These are phyloP conservation scores for Lactarius psammicola DNA, from an alignment of 768 basidiomycete genomes.

Conservation along the genomic window DNA sequence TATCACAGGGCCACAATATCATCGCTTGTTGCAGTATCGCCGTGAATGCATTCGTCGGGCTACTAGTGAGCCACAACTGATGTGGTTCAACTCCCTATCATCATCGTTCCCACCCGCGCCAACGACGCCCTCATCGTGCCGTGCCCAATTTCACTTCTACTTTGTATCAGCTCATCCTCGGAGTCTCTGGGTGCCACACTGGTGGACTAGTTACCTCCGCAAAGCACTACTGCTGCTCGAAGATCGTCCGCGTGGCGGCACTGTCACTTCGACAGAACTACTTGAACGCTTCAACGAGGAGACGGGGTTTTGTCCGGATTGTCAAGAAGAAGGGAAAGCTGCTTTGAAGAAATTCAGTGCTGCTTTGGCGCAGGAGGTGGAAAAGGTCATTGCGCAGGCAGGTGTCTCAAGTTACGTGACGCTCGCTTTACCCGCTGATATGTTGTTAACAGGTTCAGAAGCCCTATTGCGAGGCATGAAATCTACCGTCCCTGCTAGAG, in stretches of 20 bases:
- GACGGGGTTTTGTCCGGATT: slow-evolving; percentile 18
- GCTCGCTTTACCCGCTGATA: slow-evolving; percentile 1
- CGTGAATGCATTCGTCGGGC: slow-evolving; percentile 19
- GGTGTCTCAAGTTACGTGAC: background rate
- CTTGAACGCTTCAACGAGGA: slow-evolving; percentile 16
- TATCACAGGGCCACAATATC: slow-evolving; percentile 21
- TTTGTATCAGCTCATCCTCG: slow-evolving; percentile 21
- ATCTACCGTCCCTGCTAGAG: background rate
- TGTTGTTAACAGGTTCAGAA: slow-evolving; percentile 18
- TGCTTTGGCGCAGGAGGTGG: slow-evolving; percentile 22
- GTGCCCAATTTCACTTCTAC: slow-evolving; percentile 25
- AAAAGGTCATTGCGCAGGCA: slow-evolving; percentile 24
- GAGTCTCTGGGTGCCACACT: slow-evolving; percentile 27
- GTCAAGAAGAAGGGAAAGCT: slow-evolving; percentile 21
- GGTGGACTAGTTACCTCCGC: slow-evolving; percentile 25
- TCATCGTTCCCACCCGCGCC: slow-evolving; percentile 16
- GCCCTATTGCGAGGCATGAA: slow-evolving; percentile 23
- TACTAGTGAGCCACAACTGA: slow-evolving; percentile 16
- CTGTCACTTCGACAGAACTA: slow-evolving; percentile 18
- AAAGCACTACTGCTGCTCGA: slow-evolving; percentile 14
- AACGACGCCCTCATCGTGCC: slow-evolving; percentile 17
- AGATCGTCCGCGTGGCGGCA: slow-evolving; percentile 24
- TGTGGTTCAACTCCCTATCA: slow-evolving; percentile 24
- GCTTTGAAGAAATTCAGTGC: slow-evolving; percentile 22
- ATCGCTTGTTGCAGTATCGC: slow-evolving; percentile 21